Evolutionary conservation across 2,329 filamentous ascomycete species (phyloP).

Genomic region (Fusarium subglutinans): DNA sequence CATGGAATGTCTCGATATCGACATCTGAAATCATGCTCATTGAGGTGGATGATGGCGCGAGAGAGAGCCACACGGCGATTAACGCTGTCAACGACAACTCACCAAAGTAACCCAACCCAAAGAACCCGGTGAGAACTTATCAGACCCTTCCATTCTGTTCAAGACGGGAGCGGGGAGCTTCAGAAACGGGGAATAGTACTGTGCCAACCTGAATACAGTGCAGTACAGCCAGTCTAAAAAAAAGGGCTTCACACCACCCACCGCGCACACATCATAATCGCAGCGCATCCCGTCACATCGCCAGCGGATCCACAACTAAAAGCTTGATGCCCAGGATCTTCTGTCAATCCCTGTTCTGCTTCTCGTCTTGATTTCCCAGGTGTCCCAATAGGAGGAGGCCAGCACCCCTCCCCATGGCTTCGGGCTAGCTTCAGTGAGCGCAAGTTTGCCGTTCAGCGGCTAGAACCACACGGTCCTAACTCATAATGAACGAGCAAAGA

Average conservation of each 20-base stretch:
- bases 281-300: constrained; percentile 27
- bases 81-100: constrained; percentile 17
- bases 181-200: background rate
- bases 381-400: constrained; percentile 23
- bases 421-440: constrained; percentile 9
- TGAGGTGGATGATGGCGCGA: constrained; percentile 31
- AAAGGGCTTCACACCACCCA: constrained; percentile 28
- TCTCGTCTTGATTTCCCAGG: background rate
- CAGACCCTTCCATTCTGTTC: background rate
- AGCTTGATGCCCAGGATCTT: constrained; percentile 33
- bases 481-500: constrained; percentile 5
- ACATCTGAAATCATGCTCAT: constrained; percentile 29
- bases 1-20: constrained; percentile 10
- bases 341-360: constrained; percentile 7
- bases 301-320: constrained; percentile 30
- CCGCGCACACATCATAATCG: constrained; percentile 10
- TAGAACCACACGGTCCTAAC: background rate
- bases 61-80: constrained; percentile 24
- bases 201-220: constrained; percentile 8
- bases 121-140: constrained; percentile 29
- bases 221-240: constrained; percentile 23
- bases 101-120: constrained; percentile 37
- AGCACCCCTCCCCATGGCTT: constrained; percentile 7
- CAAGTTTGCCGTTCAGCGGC: background rate
- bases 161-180: background rate